Evolutionary conservation across 2,329 filamentous ascomycete species (phyloP).

Genomic region (Aspergillus spinulosporus): DNA sequence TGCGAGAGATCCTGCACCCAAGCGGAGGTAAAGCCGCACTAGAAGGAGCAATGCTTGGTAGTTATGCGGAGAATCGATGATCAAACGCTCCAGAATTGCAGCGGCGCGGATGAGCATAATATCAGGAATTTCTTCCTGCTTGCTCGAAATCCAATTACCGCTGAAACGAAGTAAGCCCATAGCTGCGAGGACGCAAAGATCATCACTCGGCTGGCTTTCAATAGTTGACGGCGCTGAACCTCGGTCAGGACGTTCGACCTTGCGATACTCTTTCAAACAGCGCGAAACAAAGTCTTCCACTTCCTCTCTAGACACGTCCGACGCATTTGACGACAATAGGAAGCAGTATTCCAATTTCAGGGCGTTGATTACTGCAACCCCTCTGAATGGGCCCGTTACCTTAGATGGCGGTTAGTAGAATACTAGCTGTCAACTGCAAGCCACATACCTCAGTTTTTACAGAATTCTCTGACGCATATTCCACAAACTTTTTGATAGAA

Average conservation of each 20-base stretch:
- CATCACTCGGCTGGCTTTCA: conserved; percentile 47
- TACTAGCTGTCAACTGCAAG: not conserved
- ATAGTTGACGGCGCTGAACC: conserved; percentile 35
- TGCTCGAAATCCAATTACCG: conserved; percentile 21
- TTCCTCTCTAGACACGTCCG: conserved; percentile 26
- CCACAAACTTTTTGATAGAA: conserved; percentile 28
- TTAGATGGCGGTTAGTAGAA: conserved; percentile 15
- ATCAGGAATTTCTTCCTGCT: conserved; percentile 26
- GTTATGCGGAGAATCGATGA: conserved; percentile 47
- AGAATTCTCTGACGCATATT: conserved; percentile 26
- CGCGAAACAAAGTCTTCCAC: conserved; percentile 41
- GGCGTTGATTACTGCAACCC: conserved; percentile 42
- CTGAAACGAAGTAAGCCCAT: conserved; percentile 42
- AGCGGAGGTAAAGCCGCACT: conserved; percentile 44
- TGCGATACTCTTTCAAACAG: conserved; percentile 40
- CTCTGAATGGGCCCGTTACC: conserved; percentile 26
- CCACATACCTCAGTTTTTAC: conserved; percentile 28
- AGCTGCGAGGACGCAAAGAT: conserved; percentile 45
- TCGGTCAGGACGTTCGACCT: conserved; percentile 24
- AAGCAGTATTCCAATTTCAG: conserved; percentile 48
- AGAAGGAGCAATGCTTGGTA: conserved; percentile 48
- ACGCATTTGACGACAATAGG: conserved; percentile 34
- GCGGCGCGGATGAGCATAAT: conserved; percentile 39
- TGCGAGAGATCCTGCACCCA: conserved; percentile 50
- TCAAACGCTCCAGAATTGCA: conserved; percentile 42